phyloP scores from a whole-genome alignment of 306 rosid species.

The Alnus rubra region DNA sequence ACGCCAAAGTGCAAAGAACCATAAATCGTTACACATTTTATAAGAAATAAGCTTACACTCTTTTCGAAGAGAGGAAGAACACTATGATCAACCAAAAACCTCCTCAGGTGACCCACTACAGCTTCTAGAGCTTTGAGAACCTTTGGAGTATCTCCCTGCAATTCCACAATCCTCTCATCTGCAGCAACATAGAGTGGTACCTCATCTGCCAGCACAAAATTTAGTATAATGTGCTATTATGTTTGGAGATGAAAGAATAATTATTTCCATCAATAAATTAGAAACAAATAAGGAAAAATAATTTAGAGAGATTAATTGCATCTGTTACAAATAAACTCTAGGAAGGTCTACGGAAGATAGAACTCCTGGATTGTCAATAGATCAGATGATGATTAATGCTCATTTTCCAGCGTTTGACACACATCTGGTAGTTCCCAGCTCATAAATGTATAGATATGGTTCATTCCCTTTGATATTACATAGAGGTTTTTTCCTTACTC shows the following conservation, averaged over 20 bases:
- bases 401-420: neutral
- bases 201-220: conserved; percentile 59
- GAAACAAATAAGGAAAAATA: neutral
- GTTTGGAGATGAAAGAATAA: neutral
- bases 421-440: neutral
- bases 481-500: too few species aligned
- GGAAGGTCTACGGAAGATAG: neutral
- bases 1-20: conserved; percentile 16
- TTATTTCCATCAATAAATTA: conserved; percentile 20
- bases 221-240: conserved; percentile 21
- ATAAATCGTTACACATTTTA: conserved; percentile 4
- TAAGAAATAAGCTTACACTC: conserved; percentile 56
- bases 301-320: neutral
- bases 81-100: conserved; percentile 92
- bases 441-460: neutral
- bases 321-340: neutral
- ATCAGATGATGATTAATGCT: too few species aligned
- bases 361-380: neutral
- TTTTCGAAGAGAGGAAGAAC: conserved; percentile 98
- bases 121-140: conserved; percentile 89
- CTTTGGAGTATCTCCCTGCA: conserved; percentile 89
- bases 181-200: conserved; percentile 82
- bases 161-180: conserved; percentile 91
- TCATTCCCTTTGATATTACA: too few species aligned
- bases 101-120: conserved; percentile 84